Percentiles rank a stretch among this genome's conserved stretches.
Conservation (phyloP, 345 rosid species). For the Camelina neglecta region DNA sequence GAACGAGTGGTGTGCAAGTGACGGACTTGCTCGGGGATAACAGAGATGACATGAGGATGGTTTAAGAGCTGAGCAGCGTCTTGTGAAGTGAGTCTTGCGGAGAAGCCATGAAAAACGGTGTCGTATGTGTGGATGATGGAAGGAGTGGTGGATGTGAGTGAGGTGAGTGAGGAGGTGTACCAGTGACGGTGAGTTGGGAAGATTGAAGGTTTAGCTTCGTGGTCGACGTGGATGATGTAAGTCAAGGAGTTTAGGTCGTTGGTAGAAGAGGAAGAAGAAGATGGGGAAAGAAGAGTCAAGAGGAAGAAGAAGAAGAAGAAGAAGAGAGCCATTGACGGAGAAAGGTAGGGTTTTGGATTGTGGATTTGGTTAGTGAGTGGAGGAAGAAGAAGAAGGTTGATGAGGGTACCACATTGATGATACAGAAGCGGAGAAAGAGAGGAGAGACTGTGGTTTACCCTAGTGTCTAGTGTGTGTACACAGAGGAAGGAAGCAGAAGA, state of each 20-base stretch:
- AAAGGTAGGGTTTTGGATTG: background rate
- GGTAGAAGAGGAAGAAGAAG: constrained; percentile 41
- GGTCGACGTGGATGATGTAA: constrained; percentile 59
- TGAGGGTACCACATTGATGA: constrained; percentile 40
- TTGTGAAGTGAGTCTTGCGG: constrained; percentile 62
- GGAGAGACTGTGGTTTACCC: constrained; percentile 14
- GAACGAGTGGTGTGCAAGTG: constrained; percentile 85
- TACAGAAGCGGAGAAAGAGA: constrained; percentile 31
- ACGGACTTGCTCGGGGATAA: constrained; percentile 79
- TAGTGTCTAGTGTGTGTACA: constrained; percentile 28
- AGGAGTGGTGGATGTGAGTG: constrained; percentile 39
- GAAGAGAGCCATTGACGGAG: constrained; percentile 41
- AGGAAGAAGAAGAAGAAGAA: constrained; percentile 43
- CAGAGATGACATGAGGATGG: constrained; percentile 63
- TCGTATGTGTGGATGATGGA: constrained; percentile 77
- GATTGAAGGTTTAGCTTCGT: constrained; percentile 78
- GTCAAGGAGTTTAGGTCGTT: constrained; percentile 45
- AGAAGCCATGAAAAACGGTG: constrained; percentile 95
- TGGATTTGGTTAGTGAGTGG: constrained; percentile 33
- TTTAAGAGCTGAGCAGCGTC: constrained; percentile 53
- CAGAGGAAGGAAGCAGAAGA: constrained; percentile 35
- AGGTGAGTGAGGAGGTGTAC: constrained; percentile 67
- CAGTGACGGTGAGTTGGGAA: constrained; percentile 88
- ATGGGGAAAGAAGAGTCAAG: constrained; percentile 23
- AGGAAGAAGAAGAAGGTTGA: constrained; percentile 31